phyloP scores from a whole-genome alignment of 2,329 filamentous ascomycete species.

The Epichloe elymi region DNA sequence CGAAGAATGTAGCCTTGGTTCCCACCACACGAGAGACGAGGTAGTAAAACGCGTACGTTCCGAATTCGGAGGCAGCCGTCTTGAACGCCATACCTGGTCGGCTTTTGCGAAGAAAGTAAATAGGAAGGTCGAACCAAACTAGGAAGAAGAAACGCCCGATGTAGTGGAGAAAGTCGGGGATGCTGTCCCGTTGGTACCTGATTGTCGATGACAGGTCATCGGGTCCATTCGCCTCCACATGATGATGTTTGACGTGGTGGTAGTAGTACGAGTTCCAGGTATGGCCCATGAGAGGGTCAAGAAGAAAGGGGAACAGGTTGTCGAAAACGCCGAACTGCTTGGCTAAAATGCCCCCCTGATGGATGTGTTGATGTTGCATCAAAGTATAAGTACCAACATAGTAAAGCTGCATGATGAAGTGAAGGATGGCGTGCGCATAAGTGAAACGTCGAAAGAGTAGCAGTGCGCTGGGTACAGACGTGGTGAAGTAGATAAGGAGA shows the following conservation, averaged over 20 bases:
- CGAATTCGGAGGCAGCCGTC: constrained; percentile 47
- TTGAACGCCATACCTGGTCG: constrained; percentile 41
- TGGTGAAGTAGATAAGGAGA: constrained; percentile 56
- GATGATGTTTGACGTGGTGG: constrained; percentile 77
- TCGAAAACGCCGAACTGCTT: constrained; percentile 46
- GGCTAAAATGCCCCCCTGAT: constrained; percentile 55
- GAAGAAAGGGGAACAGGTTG: constrained; percentile 54
- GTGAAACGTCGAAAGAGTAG: constrained; percentile 53
- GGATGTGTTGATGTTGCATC: constrained; percentile 77
- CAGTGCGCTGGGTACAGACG: constrained; percentile 55
- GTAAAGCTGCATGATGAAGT: constrained; percentile 51
- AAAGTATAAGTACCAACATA: constrained; percentile 66
- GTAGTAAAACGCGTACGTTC: constrained; percentile 39
- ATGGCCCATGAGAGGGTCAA: constrained; percentile 67
- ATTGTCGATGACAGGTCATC: constrained; percentile 65
- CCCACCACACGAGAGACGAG: constrained; percentile 35
- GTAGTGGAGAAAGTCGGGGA: constrained; percentile 56
- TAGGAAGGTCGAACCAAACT: constrained; percentile 61
- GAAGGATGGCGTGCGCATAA: constrained; percentile 53
- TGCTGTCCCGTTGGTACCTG: constrained; percentile 58
- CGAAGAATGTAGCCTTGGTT: constrained; percentile 45
- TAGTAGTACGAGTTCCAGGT: constrained; percentile 80
- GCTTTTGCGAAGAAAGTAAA: constrained; percentile 57
- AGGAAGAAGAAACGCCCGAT: constrained; percentile 60
- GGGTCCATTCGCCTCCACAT: constrained; percentile 69